Evolutionary conservation across 176 grass and related monocot species (phyloP).

Genomic region (Dactylis glomerata): DNA sequence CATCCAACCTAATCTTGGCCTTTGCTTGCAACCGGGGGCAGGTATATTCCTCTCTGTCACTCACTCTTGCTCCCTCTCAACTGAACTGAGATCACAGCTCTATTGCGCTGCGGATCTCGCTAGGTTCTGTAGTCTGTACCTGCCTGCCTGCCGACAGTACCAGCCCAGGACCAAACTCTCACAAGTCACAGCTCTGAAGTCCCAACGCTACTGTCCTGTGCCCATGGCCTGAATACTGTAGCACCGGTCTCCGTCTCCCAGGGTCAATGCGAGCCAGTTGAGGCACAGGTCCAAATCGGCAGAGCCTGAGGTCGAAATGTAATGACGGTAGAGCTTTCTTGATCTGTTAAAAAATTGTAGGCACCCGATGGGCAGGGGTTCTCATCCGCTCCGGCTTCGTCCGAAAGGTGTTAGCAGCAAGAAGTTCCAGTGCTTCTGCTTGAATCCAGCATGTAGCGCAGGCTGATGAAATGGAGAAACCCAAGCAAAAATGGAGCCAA

Average conservation of each 20-base stretch:
- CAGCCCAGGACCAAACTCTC: neutral
- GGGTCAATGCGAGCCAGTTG: neutral
- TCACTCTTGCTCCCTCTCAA: neutral
- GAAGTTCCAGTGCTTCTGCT: neutral
- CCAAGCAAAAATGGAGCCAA: neutral
- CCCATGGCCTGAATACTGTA: neutral
- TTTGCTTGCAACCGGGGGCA: conserved; percentile 56
- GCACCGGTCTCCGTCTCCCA: neutral
- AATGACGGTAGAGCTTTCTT: neutral
- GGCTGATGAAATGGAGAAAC: neutral
- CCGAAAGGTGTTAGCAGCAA: too few species aligned
- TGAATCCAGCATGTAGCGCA: neutral
- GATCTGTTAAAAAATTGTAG: neutral
- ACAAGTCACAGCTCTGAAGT: neutral
- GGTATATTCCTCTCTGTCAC: conserved; percentile 37
- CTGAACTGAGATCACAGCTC: neutral
- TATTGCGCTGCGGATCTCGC: neutral
- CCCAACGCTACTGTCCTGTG: neutral
- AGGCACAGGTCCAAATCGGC: neutral
- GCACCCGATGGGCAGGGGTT: neutral
- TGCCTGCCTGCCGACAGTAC: neutral
- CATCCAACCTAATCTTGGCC: conserved; percentile 22
- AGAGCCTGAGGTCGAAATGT: neutral
- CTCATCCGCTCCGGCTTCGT: too few species aligned
- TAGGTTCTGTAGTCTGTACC: neutral